These are phyloP conservation scores for Puccinia triticina DNA, from an alignment of 1,284 basidiomycete genomes.

Conservation along the genomic window DNA sequence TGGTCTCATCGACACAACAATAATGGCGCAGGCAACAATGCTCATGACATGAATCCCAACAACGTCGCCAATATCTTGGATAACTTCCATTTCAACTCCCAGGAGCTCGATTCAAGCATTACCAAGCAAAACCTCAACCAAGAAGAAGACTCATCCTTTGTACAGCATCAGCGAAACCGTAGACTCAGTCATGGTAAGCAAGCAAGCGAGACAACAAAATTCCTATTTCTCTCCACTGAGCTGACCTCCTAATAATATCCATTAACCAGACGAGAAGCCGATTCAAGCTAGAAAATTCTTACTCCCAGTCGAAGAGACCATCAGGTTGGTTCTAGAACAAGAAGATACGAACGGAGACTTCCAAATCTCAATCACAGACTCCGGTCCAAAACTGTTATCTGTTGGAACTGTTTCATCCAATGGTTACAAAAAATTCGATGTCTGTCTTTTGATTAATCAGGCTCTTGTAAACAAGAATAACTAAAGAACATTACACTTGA, in stretches of 20 bases:
- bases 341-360: constrained; percentile 98
- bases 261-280: constrained; percentile 63
- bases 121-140: not conserved
- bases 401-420: constrained; percentile 96
- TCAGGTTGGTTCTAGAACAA: constrained; percentile 91
- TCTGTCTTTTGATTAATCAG: constrained; percentile 63
- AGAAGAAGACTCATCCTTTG: constrained; percentile 19
- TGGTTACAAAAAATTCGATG: constrained; percentile 95
- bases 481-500: not conserved
- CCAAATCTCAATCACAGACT: constrained; percentile 88
- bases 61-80: not conserved
- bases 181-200: constrained; percentile 57
- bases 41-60: not conserved
- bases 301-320: constrained; percentile 98
- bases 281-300: constrained; percentile 75
- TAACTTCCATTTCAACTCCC: not conserved
- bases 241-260: not conserved
- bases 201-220: not conserved
- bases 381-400: constrained; percentile 92
- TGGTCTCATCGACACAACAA: constrained; percentile 13
- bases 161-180: constrained; percentile 52
- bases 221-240: not conserved
- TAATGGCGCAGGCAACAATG: not conserved
- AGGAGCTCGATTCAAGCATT: not conserved
- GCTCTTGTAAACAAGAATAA: not conserved